Evolutionary conservation across 1,139 yeast genomes (phyloP).

Genomic region (Waltiozyma solani): DNA sequence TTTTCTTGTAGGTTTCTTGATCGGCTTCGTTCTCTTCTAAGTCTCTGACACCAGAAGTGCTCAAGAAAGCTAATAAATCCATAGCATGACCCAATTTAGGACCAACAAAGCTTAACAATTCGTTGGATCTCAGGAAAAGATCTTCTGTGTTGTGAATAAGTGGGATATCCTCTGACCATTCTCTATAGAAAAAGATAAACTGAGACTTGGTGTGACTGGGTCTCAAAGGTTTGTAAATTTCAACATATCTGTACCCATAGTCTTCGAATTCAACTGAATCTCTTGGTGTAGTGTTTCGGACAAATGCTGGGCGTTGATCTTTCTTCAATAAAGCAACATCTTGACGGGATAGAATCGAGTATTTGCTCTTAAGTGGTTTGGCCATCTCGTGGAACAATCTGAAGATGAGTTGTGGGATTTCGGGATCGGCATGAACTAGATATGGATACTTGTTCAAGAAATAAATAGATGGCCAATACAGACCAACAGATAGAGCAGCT

Average conservation of each 20-base stretch:
- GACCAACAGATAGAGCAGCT: slow-evolving; percentile 49
- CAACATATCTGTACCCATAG: slow-evolving; percentile 11
- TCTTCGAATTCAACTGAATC: slow-evolving; percentile 26
- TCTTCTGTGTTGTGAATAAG: slow-evolving; percentile 30
- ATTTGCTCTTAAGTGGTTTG: slow-evolving; percentile 34
- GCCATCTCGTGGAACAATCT: slow-evolving; percentile 42
- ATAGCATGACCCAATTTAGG: slow-evolving; percentile 42
- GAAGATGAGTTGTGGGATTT: slow-evolving; percentile 37
- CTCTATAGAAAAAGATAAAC: slow-evolving; percentile 38
- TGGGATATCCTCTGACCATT: slow-evolving; percentile 40
- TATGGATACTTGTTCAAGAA: slow-evolving; percentile 56
- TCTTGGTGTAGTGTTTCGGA: slow-evolving; percentile 21
- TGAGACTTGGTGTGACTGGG: slow-evolving; percentile 23
- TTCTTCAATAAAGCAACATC: slow-evolving; percentile 17
- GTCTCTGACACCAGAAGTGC: slow-evolving; percentile 40
- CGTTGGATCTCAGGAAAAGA: slow-evolving; percentile 36
- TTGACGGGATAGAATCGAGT: slow-evolving; percentile 5
- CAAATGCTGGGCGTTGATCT: slow-evolving; percentile 18
- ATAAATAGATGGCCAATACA: slow-evolving; percentile 52
- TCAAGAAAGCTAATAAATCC: slow-evolving; percentile 48
- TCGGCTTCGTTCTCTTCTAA: slow-evolving; percentile 15
- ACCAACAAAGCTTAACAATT: slow-evolving; percentile 46
- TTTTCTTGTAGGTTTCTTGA: slow-evolving; percentile 16
- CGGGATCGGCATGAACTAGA: slow-evolving; percentile 46
- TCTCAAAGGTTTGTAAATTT: slow-evolving; percentile 13